Percentiles rank a stretch among this genome's conserved stretches.
Evolutionary conservation across 2,329 filamentous ascomycete species (phyloP).

Genomic region (Colletotrichum cuscutae): DNA sequence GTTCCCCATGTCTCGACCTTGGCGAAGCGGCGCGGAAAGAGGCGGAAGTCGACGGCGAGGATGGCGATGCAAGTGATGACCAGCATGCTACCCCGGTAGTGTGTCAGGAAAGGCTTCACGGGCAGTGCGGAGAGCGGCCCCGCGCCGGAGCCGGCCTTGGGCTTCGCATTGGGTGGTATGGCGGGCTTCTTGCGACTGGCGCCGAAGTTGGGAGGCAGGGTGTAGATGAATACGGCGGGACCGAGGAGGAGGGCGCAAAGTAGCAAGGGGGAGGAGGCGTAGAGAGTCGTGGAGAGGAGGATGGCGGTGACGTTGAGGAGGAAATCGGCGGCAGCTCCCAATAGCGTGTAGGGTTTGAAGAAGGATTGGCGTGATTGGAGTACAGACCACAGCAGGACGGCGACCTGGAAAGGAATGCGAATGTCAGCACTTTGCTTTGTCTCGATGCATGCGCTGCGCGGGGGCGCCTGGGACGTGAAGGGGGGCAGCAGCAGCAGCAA

Average conservation of each 20-base stretch:
- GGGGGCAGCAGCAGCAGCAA: not conserved
- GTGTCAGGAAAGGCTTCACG: conserved; percentile 90
- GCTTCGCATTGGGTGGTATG: conserved; percentile 55
- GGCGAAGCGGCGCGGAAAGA: conserved; percentile 94
- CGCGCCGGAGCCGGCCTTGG: conserved; percentile 41
- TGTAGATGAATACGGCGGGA: conserved; percentile 74
- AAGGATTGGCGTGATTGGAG: conserved; percentile 86
- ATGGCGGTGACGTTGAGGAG: conserved; percentile 86
- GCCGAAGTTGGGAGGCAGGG: conserved; percentile 56
- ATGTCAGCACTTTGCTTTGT: conserved; percentile 35
- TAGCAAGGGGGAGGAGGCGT: conserved; percentile 78
- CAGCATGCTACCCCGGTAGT: conserved; percentile 92
- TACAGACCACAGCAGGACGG: conserved; percentile 87
- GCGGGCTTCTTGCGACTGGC: conserved; percentile 57
- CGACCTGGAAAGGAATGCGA: conserved; percentile 65
- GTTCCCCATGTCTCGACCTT: conserved; percentile 99
- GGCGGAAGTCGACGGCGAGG: conserved; percentile 92
- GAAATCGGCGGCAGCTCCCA: conserved; percentile 82
- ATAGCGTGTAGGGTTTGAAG: conserved; percentile 78
- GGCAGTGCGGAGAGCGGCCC: conserved; percentile 67
- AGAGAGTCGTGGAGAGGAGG: conserved; percentile 87
- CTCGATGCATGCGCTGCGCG: conserved; percentile 14
- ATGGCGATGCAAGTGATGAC: conserved; percentile 90
- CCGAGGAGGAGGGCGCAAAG: conserved; percentile 79
- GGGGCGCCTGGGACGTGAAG: not conserved